Evolutionary conservation across 805 yeast species (phyloP).

Genomic region (Tetrapisispora nanseiensis): DNA sequence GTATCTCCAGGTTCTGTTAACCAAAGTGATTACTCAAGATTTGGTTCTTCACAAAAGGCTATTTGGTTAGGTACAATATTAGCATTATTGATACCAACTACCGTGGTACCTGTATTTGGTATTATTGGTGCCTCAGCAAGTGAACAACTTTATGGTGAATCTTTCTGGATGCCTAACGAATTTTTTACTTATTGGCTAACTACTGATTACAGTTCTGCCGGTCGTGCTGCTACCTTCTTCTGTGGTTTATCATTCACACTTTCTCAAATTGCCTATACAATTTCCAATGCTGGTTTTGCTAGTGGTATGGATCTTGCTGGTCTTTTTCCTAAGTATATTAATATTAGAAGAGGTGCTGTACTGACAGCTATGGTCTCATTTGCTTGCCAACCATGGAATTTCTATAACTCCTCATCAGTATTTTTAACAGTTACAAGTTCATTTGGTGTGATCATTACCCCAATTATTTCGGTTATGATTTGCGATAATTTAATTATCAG

Average conservation of each 20-base stretch:
- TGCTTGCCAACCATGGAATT: slow-evolving; percentile 33
- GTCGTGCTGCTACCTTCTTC: slow-evolving; percentile 34
- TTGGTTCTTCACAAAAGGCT: slow-evolving; percentile 28
- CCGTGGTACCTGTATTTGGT: slow-evolving; percentile 36
- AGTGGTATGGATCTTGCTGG: slow-evolving; percentile 40
- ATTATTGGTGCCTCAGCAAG: slow-evolving; percentile 35
- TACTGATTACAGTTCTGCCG: slow-evolving; percentile 27
- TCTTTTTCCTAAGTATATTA: slow-evolving; percentile 31
- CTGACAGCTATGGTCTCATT: slow-evolving; percentile 29
- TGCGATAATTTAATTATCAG: slow-evolving; percentile 35
- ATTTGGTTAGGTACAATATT: slow-evolving; percentile 28
- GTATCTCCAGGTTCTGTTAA: slow-evolving; percentile 34
- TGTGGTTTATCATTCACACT: slow-evolving; percentile 31
- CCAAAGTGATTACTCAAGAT: slow-evolving; percentile 34
- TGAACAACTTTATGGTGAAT: slow-evolving; percentile 27
- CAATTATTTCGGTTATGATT: slow-evolving; percentile 32
- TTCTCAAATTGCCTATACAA: slow-evolving; percentile 34
- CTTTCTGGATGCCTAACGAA: slow-evolving; percentile 32
- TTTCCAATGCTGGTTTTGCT: slow-evolving; percentile 32
- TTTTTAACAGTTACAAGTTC: slow-evolving; percentile 33
- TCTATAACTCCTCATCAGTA: slow-evolving; percentile 30
- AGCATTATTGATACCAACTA: slow-evolving; percentile 31
- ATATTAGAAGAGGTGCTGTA: slow-evolving; percentile 35
- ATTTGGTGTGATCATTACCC: slow-evolving; percentile 32
- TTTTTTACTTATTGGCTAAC: slow-evolving; percentile 25